Evolutionary conservation across 768 basidiomycete genomes (phyloP).

Genomic region (Auriscalpium orientale): DNA sequence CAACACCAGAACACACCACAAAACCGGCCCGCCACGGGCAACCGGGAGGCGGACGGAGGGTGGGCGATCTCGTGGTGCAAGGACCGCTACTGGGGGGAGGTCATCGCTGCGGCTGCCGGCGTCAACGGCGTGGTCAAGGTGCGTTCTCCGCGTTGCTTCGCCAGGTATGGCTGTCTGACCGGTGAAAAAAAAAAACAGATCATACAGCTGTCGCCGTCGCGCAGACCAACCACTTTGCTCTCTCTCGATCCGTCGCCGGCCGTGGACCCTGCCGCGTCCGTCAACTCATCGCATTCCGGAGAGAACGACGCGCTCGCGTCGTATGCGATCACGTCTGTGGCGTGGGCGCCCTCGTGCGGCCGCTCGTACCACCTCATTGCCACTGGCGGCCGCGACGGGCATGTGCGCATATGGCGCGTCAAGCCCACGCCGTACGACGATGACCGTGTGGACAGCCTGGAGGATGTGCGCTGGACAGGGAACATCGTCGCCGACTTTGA

Average conservation of each 20-base stretch:
- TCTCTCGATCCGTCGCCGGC: slow-evolving; percentile 46
- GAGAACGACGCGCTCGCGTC: slow-evolving; percentile 32
- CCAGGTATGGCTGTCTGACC: neutral
- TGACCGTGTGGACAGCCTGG: slow-evolving; percentile 30
- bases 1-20: slow-evolving; percentile 31
- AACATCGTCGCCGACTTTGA: slow-evolving; percentile 80
- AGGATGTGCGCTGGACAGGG: slow-evolving; percentile 64
- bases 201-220: slow-evolving; percentile 63
- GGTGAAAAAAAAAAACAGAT: slow-evolving; percentile 44
- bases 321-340: slow-evolving; percentile 70
- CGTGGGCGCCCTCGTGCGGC: slow-evolving; percentile 94
- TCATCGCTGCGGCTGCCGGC: slow-evolving; percentile 74
- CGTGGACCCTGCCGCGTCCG: slow-evolving; percentile 17
- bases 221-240: slow-evolving; percentile 58
- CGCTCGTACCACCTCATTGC: slow-evolving; percentile 92
- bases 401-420: slow-evolving; percentile 85
- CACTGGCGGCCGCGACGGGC: slow-evolving; percentile 81
- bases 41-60: slow-evolving; percentile 81
- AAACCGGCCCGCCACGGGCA: slow-evolving; percentile 40
- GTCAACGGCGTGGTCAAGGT: slow-evolving; percentile 73
- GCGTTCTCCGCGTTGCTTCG: slow-evolving; percentile 10
- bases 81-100: slow-evolving; percentile 91
- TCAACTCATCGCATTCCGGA: slow-evolving; percentile 15
- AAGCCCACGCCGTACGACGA: slow-evolving; percentile 42
- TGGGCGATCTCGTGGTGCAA: slow-evolving; percentile 97